phyloP scores from a whole-genome alignment of 495 filamentous ascomycete genomes.

The Coniosporium apollinis region DNA sequence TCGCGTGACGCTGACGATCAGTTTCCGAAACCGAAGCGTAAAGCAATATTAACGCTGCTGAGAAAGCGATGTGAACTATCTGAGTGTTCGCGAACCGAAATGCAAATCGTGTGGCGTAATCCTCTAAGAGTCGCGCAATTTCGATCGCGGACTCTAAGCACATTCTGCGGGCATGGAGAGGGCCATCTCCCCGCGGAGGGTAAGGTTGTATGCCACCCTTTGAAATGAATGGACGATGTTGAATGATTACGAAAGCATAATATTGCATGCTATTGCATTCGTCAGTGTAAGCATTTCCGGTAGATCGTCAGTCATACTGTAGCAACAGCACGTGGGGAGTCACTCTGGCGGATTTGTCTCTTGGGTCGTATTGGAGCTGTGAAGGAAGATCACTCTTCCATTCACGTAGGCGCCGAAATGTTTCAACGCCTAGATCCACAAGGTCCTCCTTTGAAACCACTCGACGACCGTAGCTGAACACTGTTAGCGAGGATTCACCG shows the following conservation, averaged over 20 bases:
- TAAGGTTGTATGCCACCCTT: conserved; percentile 33
- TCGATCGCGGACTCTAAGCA: conserved; percentile 32
- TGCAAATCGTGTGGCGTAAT: conserved; percentile 32
- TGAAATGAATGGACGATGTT: conserved; percentile 34
- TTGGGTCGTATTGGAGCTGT: conserved; percentile 23
- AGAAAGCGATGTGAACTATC: conserved; percentile 23
- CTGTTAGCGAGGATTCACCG: background rate
- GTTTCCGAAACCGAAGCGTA: background rate
- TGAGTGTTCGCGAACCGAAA: conserved; percentile 11
- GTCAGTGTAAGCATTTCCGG: conserved; percentile 5
- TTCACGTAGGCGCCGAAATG: conserved; percentile 29
- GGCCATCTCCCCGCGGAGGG: conserved; percentile 28
- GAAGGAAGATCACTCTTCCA: conserved; percentile 33
- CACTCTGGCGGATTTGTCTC: conserved; percentile 23
- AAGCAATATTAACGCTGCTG: conserved; percentile 15
- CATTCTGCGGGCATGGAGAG: conserved; percentile 31
- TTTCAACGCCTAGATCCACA: conserved; percentile 26
- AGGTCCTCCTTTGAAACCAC: conserved; percentile 24
- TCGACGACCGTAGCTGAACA: conserved; percentile 14
- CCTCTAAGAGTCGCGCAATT: conserved; percentile 28
- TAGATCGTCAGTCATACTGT: conserved; percentile 20
- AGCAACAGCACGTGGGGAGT: conserved; percentile 33
- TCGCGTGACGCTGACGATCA: background rate
- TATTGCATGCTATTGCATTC: conserved; percentile 32
- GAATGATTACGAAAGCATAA: conserved; percentile 34